Base-by-base conservation (phyloP, 257 asterid genomes). In the Jacaranda mimosifolia region DNA sequence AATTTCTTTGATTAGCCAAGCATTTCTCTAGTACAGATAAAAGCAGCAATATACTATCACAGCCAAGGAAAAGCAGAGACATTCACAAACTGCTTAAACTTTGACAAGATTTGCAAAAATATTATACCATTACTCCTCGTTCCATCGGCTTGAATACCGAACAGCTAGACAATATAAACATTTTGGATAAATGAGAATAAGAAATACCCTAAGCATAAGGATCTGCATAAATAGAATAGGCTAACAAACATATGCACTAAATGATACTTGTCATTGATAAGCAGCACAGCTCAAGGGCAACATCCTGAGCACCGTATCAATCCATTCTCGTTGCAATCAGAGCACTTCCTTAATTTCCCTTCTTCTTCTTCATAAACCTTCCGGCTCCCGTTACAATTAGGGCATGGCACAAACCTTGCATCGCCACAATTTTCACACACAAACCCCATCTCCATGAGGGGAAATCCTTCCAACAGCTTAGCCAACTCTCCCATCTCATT, bases 341-440 rank as follows among this genome's bases (percentile, higher is more conserved):
- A 83, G 57, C 99, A 94, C 80, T 85, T 89, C 79, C 73, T 85
- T 77, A 85, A 74, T 73, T 60, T 83, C 76, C 90, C 89, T 68
- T 88, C 95, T 17, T 82, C 89, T 68, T 85, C 89, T 80, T 84
- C 85, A 39, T 86, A 94, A 38, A 94, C 84, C 86, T 91, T 94
- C 70, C 88, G 82, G 77, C 97, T 94, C 56, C 98, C 99, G 12
- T 81, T 89, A 84, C 99, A 94, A 75, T 81, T 85, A 3, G 89
- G 87, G 83, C 99, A 94, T 0, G 96, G 97, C 49, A 94, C 67
- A 62, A 94, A 94, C 79, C 99, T 87, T 0, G 92, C 97, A 76
- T 92, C 99, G 78, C 97, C 99, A 86, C 99, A 94, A 68, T 72
- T 79, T 75, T 86, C 91, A 39, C 99, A 94, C n/a, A 85, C 92